Percentiles rank a stretch among this genome's conserved stretches.
phyloP scores from a whole-genome alignment of 108 stramenopile species.

The Cyclostephanos tholiformis region DNA sequence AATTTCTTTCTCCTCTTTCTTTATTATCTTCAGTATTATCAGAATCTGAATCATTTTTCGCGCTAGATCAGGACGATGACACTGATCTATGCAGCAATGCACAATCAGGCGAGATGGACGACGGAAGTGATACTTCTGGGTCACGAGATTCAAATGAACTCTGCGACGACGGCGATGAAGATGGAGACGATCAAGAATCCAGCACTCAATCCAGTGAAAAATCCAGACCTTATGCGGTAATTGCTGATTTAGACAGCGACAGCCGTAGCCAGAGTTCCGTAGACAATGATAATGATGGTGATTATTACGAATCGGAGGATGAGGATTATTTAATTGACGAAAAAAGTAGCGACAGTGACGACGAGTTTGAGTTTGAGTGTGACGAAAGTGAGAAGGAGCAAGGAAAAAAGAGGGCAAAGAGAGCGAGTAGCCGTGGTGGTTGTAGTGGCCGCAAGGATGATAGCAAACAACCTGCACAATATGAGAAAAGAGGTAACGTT shows the following conservation, averaged over 20 bases:
- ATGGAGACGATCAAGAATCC: conserved; percentile 15
- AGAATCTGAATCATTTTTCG: neutral
- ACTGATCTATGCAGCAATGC: neutral
- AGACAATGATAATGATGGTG: conserved; percentile 28
- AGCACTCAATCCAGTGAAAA: conserved; percentile 4
- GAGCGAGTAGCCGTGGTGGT: neutral
- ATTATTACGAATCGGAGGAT: conserved; percentile 35
- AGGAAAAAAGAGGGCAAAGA: conserved; percentile 1
- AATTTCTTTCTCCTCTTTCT: conserved; percentile 18
- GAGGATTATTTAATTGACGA: conserved; percentile 39
- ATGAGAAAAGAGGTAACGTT: neutral
- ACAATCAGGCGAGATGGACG: conserved; percentile 4
- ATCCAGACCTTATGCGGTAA: neutral
- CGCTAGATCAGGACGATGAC: neutral
- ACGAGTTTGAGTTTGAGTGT: conserved; percentile 47
- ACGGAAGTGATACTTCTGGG: neutral
- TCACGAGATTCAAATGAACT: conserved; percentile 1
- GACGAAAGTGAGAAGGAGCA: conserved; percentile 29
- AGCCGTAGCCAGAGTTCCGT: conserved; percentile 2
- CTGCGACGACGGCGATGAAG: conserved; percentile 3
- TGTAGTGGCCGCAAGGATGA: conserved; percentile 5
- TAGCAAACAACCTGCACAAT: neutral
- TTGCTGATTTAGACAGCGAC: neutral
- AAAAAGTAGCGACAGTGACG: conserved; percentile 37
- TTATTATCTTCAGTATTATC: conserved; percentile 1